A percentile compares a stretch with the other conserved stretches of the same genome.
Evolutionary conservation across 352 stramenopile species (phyloP).

Genomic region (Globisporangium orthogonon): DNA sequence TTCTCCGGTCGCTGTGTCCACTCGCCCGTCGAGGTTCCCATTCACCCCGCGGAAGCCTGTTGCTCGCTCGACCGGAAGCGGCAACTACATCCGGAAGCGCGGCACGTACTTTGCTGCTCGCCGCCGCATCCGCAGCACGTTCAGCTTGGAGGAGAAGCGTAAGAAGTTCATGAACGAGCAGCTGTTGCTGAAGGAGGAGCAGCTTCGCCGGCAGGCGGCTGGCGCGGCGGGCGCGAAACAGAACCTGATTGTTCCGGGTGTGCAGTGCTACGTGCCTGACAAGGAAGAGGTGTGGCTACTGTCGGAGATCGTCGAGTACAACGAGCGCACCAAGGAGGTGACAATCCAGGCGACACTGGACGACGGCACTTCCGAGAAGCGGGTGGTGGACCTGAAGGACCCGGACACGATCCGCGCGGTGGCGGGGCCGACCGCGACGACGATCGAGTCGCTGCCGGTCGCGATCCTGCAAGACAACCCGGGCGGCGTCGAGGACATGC

Average conservation of each 20-base stretch:
- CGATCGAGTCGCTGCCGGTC: slow-evolving; percentile 79
- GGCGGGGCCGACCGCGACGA: slow-evolving; percentile 60
- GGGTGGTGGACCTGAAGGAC: slow-evolving; percentile 78
- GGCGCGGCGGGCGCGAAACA: slow-evolving; percentile 61
- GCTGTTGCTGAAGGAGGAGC: slow-evolving; percentile 73
- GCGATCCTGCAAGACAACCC: slow-evolving; percentile 76
- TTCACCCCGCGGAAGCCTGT: slow-evolving; percentile 45
- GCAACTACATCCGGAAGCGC: slow-evolving; percentile 69
- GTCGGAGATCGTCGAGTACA: slow-evolving; percentile 80
- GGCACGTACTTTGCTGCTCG: slow-evolving; percentile 62
- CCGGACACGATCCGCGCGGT: slow-evolving; percentile 79
- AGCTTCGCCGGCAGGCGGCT: slow-evolving; percentile 48
- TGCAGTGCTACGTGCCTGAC: slow-evolving; percentile 87
- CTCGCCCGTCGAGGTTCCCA: slow-evolving; percentile 24
- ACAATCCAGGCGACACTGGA: slow-evolving; percentile 73
- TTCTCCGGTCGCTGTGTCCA: slow-evolving; percentile 2
- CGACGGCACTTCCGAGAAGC: slow-evolving; percentile 49
- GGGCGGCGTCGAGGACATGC: slow-evolving; percentile 83
- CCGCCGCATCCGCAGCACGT: slow-evolving; percentile 37
- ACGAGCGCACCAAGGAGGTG: slow-evolving; percentile 74
- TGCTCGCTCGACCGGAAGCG: slow-evolving; percentile 52
- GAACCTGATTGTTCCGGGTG: slow-evolving; percentile 82
- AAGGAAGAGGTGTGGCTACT: slow-evolving; percentile 84
- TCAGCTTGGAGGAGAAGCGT: slow-evolving; percentile 81
- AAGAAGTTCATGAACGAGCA: slow-evolving; percentile 83